Base-by-base conservation (phyloP, 495 filamentous ascomycete genomes). In the Cladorrhinum samala region DNA sequence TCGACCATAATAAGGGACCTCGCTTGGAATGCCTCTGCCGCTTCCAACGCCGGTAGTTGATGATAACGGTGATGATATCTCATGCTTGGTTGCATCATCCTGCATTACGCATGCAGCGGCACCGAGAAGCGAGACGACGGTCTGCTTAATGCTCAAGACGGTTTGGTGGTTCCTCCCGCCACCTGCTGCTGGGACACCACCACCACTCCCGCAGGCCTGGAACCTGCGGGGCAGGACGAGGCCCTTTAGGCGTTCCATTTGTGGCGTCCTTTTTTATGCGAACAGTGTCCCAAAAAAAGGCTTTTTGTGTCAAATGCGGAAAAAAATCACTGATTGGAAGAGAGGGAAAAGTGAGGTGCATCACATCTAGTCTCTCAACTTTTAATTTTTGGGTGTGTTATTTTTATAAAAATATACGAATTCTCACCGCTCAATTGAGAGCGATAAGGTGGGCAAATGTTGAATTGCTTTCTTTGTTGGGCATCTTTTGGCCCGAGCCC, bases 1-100 rank as follows among this genome's bases (percentile, higher is more conserved):
- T 16, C 50, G 66, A 44, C 66, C 66, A 45, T 68, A 68, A 27
- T 56, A 67, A 1, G 66, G 62, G 4, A 67, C 36, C 24, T 68
- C 63, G 2, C n/a, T n/a, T n/a, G n/a, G n/a, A n/a, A n/a, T n/a
- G n/a, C n/a, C n/a, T n/a, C n/a, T n/a, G n/a, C n/a, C n/a, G n/a
- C n/a, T n/a, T n/a, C n/a, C n/a, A n/a, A n/a, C n/a, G n/a, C n/a
- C n/a, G n/a, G n/a, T n/a, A n/a, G n/a, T n/a, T n/a, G 65, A 61
- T 6, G 3, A 24, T 24, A 25, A 38, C 16, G 42, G 40, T 45
- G 42, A 19, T 24, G 24, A 16, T 19, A 24, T 2, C 18, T 21
- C 39, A 41, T 41, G 3, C 20, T 24, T 45, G 30, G 25, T 36
- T 19, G 42, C 25, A n/a, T 37, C 23, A 9, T 21, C 30, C 19